These are phyloP conservation scores for Dalbergia cultrata DNA, from an alignment of 306 rosid genomes.

Conservation along the genomic window DNA sequence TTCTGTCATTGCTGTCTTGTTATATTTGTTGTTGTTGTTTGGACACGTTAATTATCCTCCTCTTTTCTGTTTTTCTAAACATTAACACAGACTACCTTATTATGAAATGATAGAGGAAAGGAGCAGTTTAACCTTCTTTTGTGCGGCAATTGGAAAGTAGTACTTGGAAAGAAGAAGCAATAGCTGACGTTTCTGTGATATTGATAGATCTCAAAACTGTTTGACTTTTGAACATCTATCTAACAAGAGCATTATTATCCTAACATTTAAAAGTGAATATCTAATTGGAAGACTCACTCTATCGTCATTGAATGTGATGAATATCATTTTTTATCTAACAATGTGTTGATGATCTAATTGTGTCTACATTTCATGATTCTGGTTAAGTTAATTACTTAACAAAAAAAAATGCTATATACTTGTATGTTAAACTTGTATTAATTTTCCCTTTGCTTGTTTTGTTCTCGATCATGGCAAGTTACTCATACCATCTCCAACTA, in stretches of 20 bases:
- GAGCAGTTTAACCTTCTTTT: constrained; percentile 10
- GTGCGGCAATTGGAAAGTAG: constrained; percentile 16
- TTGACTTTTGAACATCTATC: constrained; percentile 1
- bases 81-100: neutral
- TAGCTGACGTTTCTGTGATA: neutral
- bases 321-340: no score
- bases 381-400: constrained; percentile 9
- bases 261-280: no score
- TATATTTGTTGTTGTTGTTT: neutral
- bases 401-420: neutral
- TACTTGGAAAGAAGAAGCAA: constrained; percentile 12
- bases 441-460: neutral
- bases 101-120: neutral
- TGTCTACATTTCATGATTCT: neutral
- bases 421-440: neutral
- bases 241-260: neutral
- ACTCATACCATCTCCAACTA: constrained; percentile 7
- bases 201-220: neutral
- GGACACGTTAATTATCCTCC: neutral
- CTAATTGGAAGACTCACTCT: no score
- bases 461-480: neutral
- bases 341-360: neutral
- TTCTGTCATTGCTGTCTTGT: neutral
- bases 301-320: no score
- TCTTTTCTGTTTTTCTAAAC: no score